Percentiles rank a stretch among this genome's conserved stretches.
These are phyloP conservation scores for Leucosporidium yakuticum DNA, from an alignment of 768 basidiomycete species.

Conservation along the genomic window DNA sequence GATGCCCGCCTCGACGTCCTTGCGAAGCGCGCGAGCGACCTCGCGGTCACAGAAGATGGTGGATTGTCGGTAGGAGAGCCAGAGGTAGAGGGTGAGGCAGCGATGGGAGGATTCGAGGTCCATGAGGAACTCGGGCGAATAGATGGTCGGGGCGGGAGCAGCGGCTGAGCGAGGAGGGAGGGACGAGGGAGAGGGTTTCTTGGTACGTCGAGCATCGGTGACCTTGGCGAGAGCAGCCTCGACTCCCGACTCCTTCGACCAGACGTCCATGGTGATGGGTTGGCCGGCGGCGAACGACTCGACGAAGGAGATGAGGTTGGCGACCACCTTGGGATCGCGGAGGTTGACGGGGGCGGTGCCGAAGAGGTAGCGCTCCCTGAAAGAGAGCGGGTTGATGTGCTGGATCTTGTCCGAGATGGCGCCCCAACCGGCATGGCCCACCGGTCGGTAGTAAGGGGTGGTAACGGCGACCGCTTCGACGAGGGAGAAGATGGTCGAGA, in stretches of 20 bases:
- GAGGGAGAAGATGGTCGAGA: slow-evolving; percentile 43
- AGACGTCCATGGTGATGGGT: slow-evolving; percentile 48
- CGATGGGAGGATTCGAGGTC: slow-evolving; percentile 71
- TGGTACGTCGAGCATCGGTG: slow-evolving; percentile 1
- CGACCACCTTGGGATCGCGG: slow-evolving; percentile 40
- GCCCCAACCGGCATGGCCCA: slow-evolving; percentile 28
- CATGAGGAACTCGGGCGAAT: slow-evolving; percentile 26
- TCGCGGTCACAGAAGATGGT: slow-evolving; percentile 60
- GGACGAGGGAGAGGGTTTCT: not conserved
- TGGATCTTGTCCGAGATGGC: slow-evolving; percentile 41
- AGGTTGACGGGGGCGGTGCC: slow-evolving; percentile 43
- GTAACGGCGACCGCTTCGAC: slow-evolving; percentile 39
- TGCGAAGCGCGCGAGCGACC: slow-evolving; percentile 54
- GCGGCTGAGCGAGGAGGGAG: not conserved
- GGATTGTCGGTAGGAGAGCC: slow-evolving; percentile 68
- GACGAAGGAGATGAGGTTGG: slow-evolving; percentile 46
- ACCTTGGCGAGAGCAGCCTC: slow-evolving; percentile 49
- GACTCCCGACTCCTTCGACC: slow-evolving; percentile 46
- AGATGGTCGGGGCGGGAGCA: slow-evolving; percentile 1
- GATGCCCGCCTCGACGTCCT: slow-evolving; percentile 59
- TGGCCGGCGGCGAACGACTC: slow-evolving; percentile 47
- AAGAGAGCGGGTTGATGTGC: slow-evolving; percentile 37
- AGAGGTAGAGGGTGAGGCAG: slow-evolving; percentile 68
- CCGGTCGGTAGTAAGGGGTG: slow-evolving; percentile 39
- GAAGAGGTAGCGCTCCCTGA: slow-evolving; percentile 43